These are phyloP conservation scores for Bolboschoenus planiculmis DNA, from an alignment of 176 grass and related monocot species.

Conservation along the genomic window DNA sequence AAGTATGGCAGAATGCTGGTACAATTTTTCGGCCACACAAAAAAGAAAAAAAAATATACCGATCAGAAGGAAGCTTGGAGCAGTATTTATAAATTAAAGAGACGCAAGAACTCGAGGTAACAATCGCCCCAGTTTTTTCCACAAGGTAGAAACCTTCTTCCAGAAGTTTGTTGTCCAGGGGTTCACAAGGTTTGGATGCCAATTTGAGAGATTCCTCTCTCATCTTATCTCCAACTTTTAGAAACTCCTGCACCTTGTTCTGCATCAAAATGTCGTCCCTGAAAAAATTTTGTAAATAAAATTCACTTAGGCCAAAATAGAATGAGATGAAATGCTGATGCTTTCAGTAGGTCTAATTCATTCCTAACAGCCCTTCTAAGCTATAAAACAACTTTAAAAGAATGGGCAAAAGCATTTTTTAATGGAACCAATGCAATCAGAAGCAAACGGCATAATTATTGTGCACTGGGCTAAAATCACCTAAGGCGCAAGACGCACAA, in stretches of 20 bases:
- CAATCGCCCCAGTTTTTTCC: slow-evolving; percentile 62
- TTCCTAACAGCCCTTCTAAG: neutral
- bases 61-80: slow-evolving; percentile 67
- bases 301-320: neutral
- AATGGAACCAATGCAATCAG: neutral
- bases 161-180: slow-evolving; percentile 31
- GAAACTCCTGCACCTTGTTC: slow-evolving; percentile 40
- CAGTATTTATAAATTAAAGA: slow-evolving; percentile 65
- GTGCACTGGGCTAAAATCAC: neutral
- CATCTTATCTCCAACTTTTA: slow-evolving; percentile 57
- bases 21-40: neutral
- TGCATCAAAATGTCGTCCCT: slow-evolving; percentile 40
- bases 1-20: neutral
- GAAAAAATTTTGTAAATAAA: slow-evolving; percentile 7
- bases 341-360: neutral
- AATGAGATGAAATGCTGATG: neutral
- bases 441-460: neutral
- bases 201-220: slow-evolving; percentile 56
- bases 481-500: neutral
- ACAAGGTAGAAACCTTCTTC: slow-evolving; percentile 42
- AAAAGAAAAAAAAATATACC: slow-evolving; percentile 33
- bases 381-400: neutral
- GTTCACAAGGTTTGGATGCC: slow-evolving; percentile 36
- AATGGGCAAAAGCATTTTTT: neutral
- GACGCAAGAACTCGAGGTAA: slow-evolving; percentile 57